Base-by-base conservation (phyloP, 805 yeast species). In the Monosporozyma siamensis region DNA sequence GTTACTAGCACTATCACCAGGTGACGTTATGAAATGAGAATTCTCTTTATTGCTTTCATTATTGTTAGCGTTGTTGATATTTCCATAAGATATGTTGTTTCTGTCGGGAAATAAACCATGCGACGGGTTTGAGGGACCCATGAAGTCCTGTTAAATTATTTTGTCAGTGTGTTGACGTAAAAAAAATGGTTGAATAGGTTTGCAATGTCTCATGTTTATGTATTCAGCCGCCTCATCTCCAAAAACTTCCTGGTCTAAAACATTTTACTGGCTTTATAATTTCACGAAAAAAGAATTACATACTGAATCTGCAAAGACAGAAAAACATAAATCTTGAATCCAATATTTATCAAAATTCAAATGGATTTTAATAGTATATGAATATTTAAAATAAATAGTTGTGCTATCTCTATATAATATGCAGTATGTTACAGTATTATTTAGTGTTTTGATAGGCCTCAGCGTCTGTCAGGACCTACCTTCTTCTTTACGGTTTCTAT, bases 401-500 rank as follows among this genome's bases (percentile, higher is more conserved):
- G 11, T 15, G 8, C 17, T 29, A 15, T 29, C 10, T 29, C 14
- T 29, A 20, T 20, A 15, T 15, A 29, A 29, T 7, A 29, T 29
- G 32, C 18, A 29, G 10, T 6, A 25, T 29, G 9, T 29, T 29
- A 14, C 11, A 7, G 10, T 29, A 8, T 15, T 5, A 14, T 15
- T 8, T 15, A 3, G 7, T n/a, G n/a, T n/a, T n/a, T n/a, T n/a
- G n/a, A n/a, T n/a, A n/a, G n/a, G n/a, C n/a, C n/a, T 29, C 10
- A 29, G 9, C 17, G 20, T 14, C 31, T 29, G 20, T 29, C 32
- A 7, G 32, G 10, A 29, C 15, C 22, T 6, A 58, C 54, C 24
- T 49, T 56, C 32, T 48, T 50, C 41, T 52, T 56, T 11, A 58
- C 64, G 4, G 60, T 53, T 17, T 54, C 60, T 29, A 59, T 55